Conservation (phyloP, 495 filamentous ascomycete species). For the Penicillium flavigenum region DNA sequence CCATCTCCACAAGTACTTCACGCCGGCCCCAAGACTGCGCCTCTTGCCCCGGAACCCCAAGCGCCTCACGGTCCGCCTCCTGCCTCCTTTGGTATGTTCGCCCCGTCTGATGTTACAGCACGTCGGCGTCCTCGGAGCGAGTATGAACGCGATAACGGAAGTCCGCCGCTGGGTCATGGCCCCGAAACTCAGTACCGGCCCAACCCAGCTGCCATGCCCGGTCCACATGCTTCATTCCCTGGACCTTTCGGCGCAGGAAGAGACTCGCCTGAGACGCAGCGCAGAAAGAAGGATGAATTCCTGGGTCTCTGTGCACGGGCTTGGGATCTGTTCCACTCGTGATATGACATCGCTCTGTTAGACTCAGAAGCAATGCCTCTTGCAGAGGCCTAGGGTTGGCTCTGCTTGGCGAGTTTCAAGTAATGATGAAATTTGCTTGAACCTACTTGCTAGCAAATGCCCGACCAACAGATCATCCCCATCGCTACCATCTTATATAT, state of each 20-base stretch:
- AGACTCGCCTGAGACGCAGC: slow-evolving; percentile 79
- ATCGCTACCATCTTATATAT: background rate
- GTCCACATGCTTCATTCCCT: slow-evolving; percentile 52
- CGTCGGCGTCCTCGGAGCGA: slow-evolving; percentile 79
- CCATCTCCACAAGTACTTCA: slow-evolving; percentile 67
- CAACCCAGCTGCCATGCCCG: slow-evolving; percentile 70
- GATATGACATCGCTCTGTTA: slow-evolving; percentile 27
- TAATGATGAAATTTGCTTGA: slow-evolving; percentile 13
- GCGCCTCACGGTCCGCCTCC: slow-evolving; percentile 27
- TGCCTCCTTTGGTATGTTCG: slow-evolving; percentile 27
- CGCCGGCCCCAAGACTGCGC: slow-evolving; percentile 37
- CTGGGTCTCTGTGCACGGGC: slow-evolving; percentile 79
- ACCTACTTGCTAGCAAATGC: background rate
- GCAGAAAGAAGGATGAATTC: slow-evolving; percentile 93
- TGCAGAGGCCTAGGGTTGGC: background rate
- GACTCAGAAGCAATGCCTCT: background rate
- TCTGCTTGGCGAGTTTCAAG: background rate
- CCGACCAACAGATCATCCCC: background rate
- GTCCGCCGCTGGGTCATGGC: slow-evolving; percentile 45
- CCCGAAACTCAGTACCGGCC: slow-evolving; percentile 44
- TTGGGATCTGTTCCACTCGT: slow-evolving; percentile 98
- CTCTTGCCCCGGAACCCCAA: slow-evolving; percentile 27
- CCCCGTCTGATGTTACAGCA: slow-evolving; percentile 46
- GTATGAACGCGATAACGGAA: slow-evolving; percentile 78
- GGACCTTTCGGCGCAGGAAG: slow-evolving; percentile 75